Conservation (phyloP, 495 filamentous ascomycete species). For the Hyaloscypha hepaticicola region DNA sequence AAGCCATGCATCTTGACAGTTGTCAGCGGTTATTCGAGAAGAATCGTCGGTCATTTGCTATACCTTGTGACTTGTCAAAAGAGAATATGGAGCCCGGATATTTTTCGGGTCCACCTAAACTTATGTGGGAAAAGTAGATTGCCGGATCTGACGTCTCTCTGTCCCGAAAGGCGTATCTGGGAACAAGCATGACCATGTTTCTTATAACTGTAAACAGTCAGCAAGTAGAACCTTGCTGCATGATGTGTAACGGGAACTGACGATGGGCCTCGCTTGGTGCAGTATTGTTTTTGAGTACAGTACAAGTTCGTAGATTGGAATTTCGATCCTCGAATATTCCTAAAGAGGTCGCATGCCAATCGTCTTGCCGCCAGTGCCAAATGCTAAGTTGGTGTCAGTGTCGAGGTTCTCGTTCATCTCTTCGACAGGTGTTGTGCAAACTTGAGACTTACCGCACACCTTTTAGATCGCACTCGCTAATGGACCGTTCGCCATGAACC, state of each 20-base stretch:
- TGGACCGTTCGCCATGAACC: not conserved
- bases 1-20: not conserved
- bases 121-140: conserved; percentile 1
- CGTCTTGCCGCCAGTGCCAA: not conserved
- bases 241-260: not conserved
- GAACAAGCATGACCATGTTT: not conserved
- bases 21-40: not conserved
- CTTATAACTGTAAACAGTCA: not conserved
- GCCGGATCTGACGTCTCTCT: not conserved
- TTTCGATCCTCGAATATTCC: not conserved
- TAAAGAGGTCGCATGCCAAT: not conserved
- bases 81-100: not conserved
- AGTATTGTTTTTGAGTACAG: not conserved
- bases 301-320: not conserved
- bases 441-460: not conserved
- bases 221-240: not conserved
- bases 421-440: not conserved
- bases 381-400: not conserved
- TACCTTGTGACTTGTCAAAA: not conserved
- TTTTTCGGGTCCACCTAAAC: not conserved
- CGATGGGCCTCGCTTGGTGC: not conserved
- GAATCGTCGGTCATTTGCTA: not conserved
- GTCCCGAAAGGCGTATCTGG: not conserved
- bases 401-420: too few relatives aligned
- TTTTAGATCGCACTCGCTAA: not conserved